A percentile compares a stretch with the other conserved stretches of the same genome.
Conservation (phyloP, 306 rosid genomes). For the Acacia acuminata region DNA sequence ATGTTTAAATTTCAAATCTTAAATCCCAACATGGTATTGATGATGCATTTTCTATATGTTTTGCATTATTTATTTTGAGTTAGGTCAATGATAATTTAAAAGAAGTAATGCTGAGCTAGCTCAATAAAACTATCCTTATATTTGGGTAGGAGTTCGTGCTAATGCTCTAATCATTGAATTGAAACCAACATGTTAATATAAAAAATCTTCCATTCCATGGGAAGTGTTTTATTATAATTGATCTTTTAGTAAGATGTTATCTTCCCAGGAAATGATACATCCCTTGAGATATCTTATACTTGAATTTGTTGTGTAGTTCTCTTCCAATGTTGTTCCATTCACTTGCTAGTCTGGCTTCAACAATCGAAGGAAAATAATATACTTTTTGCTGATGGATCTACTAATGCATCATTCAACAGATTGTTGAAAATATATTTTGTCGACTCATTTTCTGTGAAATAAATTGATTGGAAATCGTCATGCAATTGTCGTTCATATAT, state of each 20-base stretch:
- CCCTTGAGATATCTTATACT: neutral
- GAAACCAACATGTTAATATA: neutral
- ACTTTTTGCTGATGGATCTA: neutral
- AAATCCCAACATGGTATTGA: neutral
- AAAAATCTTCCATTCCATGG: neutral
- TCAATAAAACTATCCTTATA: neutral
- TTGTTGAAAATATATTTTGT: neutral
- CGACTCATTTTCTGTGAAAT: neutral
- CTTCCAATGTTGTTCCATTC: neutral
- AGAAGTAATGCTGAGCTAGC: neutral
- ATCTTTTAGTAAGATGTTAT: neutral
- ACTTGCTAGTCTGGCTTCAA: neutral
- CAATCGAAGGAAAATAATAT: neutral
- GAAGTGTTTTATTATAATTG: neutral
- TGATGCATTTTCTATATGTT: neutral
- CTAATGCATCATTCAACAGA: neutral
- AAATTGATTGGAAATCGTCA: neutral
- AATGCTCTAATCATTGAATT: neutral
- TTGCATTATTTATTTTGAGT: neutral
- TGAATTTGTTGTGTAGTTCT: neutral
- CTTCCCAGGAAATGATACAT: neutral
- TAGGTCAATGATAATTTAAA: neutral
- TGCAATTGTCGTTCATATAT: neutral
- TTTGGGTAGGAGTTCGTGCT: neutral
- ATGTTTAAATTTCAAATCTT: neutral